Conservation (phyloP, 2,329 filamentous ascomycete genomes). For the Diaporthe ampelina region DNA sequence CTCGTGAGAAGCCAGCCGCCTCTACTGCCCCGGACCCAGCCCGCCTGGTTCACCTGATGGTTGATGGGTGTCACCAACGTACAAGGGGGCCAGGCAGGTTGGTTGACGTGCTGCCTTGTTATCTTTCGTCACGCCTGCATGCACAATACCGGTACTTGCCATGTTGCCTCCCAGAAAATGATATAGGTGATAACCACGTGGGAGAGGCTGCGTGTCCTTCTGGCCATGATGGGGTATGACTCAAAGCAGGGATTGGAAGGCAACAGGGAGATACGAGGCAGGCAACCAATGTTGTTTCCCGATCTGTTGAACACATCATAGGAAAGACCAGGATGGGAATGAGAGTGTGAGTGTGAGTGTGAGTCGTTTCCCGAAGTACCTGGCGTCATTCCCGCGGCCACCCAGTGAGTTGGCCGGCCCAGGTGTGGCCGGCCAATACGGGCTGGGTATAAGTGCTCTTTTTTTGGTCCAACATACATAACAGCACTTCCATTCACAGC, state of each 20-base stretch:
- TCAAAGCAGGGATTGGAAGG: constrained; percentile 25
- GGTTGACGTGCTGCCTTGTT: constrained; percentile 4
- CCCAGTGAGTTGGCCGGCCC: background rate
- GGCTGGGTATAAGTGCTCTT: background rate
- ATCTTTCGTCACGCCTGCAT: background rate
- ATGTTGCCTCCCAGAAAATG: background rate
- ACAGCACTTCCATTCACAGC: constrained; percentile 28
- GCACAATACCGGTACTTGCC: background rate
- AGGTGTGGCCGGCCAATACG: constrained; percentile 22
- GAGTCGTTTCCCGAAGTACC: constrained; percentile 6
- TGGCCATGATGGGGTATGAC: background rate
- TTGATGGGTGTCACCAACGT: background rate
- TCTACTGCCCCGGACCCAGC: background rate
- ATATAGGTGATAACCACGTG: constrained; percentile 1
- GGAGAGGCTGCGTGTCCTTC: constrained; percentile 23
- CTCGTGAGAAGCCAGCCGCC: background rate
- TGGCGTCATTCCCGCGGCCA: constrained; percentile 22
- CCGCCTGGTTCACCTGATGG: constrained; percentile 1
- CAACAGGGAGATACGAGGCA: constrained; percentile 27
- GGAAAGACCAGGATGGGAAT: background rate
- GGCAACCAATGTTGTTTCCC: background rate
- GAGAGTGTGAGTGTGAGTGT: background rate
- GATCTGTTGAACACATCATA: background rate
- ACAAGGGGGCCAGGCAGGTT: background rate
- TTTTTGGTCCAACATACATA: constrained; percentile 22